Evolutionary conservation across 2,329 filamentous ascomycete genomes (phyloP), one percentile per base, ranked within the genome.

Genomic region (Aspergillus intermedius): DNA sequence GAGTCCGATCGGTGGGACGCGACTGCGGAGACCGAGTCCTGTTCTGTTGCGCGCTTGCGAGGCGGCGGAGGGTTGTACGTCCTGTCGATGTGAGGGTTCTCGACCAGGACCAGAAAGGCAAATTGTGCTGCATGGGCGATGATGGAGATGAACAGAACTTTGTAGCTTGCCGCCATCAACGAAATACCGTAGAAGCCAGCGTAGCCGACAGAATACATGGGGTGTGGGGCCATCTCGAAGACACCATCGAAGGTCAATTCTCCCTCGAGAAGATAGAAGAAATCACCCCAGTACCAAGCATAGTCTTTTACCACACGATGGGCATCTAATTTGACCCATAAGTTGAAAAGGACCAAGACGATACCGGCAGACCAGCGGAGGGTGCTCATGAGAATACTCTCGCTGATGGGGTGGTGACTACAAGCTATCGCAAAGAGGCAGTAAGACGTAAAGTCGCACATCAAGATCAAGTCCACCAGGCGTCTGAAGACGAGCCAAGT

Each of bases 231-330:
- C 85, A 98, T 94, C 73, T 98, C 93, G 67, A 97, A 98, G 54
- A 98, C 93, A 49, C 93, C 93, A 65, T 98, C 93, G 69, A 98
- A 98, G 44, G 91, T 97, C 67, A 98, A 77, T 65, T 95, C 89
- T 73, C 97, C 91, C 71, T 98, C 93, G 68, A 98, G 88, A 63
- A 98, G 84, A 72, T 90, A 98, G 77, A 97, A 98, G 73, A 97
- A 97, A 71, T 98, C 93, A 53, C 93, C 93, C 93, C 93, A 98
- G 72, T 97, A 98, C 93, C 93, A 98, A 23, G 93, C 93, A 73
- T 91, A 98, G 71, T 98, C 93, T 71, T 97, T 97, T 65, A 98
- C 93, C 44, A 98, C 93, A 52, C 93, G 82, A 70, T 98, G 93
- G 17, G 93, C 93, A 70, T 98, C 93, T 53, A 98, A 78, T 73